Percentiles rank a stretch among this genome's conserved stretches.
phyloP scores from a whole-genome alignment of 1,139 yeast species.

The Arxiozyma telluris region DNA sequence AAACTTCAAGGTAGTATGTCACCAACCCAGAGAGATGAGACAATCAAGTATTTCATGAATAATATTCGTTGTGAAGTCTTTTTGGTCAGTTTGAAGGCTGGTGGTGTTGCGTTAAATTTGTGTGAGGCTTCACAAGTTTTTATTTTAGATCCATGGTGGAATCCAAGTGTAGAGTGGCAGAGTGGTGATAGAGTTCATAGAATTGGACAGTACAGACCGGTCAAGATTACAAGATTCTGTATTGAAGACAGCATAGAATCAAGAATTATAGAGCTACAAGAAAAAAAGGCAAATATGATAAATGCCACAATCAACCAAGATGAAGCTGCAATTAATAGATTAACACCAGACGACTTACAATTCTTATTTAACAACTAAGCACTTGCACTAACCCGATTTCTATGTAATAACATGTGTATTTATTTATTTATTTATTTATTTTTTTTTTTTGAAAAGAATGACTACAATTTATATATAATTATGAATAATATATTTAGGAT shows the following conservation, averaged over 20 bases:
- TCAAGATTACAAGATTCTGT: slow-evolving; percentile 83
- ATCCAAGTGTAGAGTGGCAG: slow-evolving; percentile 97
- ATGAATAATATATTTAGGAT: background rate
- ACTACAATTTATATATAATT: background rate
- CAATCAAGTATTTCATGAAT: slow-evolving; percentile 85
- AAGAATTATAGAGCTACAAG: slow-evolving; percentile 89
- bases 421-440: too few species aligned
- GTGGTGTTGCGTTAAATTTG: slow-evolving; percentile 93
- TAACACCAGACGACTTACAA: slow-evolving; percentile 90
- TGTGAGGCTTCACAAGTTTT: slow-evolving; percentile 97
- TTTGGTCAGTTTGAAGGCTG: slow-evolving; percentile 89
- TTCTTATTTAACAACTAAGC: slow-evolving; percentile 70
- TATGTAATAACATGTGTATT: background rate
- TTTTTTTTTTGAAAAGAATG: background rate
- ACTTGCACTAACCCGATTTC: background rate
- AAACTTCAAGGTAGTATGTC: slow-evolving; percentile 95
- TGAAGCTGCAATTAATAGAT: slow-evolving; percentile 75
- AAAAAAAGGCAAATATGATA: slow-evolving; percentile 95
- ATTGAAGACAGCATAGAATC: slow-evolving; percentile 96
- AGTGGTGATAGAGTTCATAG: slow-evolving; percentile 97
- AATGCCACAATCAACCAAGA: slow-evolving; percentile 91
- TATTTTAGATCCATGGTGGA: slow-evolving; percentile 98
- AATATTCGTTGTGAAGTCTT: slow-evolving; percentile 88
- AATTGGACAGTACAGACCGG: slow-evolving; percentile 93
- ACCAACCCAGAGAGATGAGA: slow-evolving; percentile 86